These are phyloP conservation scores for Alternaria dauci DNA, from an alignment of 2,329 filamentous ascomycete species.

Conservation along the genomic window DNA sequence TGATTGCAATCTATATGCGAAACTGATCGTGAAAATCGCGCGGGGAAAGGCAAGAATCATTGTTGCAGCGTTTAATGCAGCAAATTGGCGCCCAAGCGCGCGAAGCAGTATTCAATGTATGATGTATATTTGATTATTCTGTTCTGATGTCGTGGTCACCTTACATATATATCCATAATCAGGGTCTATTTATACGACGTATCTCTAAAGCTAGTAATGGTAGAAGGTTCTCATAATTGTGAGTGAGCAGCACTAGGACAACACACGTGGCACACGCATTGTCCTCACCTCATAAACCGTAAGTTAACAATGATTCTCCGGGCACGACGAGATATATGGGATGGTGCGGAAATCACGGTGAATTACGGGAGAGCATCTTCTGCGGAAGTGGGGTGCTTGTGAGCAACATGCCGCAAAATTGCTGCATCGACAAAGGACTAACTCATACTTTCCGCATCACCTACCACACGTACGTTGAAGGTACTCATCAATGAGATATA, in stretches of 20 bases:
- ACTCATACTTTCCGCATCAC: too few species aligned
- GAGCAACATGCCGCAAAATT: background rate
- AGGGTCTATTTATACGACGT: constrained; percentile 2
- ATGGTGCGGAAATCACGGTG: background rate
- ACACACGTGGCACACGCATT: background rate
- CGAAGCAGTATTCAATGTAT: background rate
- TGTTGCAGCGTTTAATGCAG: background rate
- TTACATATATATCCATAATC: background rate
- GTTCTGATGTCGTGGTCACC: background rate
- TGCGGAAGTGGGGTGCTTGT: background rate
- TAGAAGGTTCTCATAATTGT: background rate
- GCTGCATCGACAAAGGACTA: background rate
- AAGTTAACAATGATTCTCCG: background rate
- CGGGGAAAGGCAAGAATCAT: too few species aligned
- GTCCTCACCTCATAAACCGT: background rate
- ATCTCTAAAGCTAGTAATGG: background rate
- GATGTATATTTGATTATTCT: background rate
- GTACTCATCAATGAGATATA: too few species aligned
- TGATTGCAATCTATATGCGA: too few species aligned
- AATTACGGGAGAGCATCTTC: background rate
- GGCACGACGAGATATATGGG: background rate
- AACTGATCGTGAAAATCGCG: too few species aligned
- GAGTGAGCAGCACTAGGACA: background rate
- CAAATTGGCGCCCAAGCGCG: background rate
- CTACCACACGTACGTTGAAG: too few species aligned